Conservation (phyloP, 331 rosid genomes). For the Spiraea crenata region DNA sequence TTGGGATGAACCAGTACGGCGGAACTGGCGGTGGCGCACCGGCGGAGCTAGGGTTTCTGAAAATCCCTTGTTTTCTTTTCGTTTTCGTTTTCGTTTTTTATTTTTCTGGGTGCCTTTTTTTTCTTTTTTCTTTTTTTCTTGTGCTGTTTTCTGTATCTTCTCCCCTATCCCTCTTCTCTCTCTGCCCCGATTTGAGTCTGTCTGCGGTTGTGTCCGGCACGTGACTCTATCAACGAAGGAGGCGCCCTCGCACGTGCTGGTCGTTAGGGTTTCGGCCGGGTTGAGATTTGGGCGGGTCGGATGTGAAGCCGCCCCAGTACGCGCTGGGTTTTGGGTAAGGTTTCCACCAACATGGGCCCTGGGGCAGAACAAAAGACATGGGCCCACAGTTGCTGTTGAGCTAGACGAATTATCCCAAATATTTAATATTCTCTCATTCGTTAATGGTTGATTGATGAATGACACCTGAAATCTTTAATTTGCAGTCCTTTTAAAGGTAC, state of each 20-base stretch:
- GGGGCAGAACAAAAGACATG: too few relatives aligned
- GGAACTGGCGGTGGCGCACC: neutral
- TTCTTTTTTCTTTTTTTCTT: too few relatives aligned
- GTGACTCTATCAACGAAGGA: slow-evolving; percentile 49
- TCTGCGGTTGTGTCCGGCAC: slow-evolving; percentile 49
- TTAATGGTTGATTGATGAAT: too few relatives aligned
- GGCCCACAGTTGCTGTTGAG: too few relatives aligned
- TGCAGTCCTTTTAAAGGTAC: too few relatives aligned
- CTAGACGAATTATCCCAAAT: too few relatives aligned
- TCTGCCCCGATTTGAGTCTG: slow-evolving; percentile 24
- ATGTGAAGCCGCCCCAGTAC: too few relatives aligned
- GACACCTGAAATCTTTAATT: too few relatives aligned
- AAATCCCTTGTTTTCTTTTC: neutral
- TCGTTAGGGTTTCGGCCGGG: slow-evolving; percentile 30
- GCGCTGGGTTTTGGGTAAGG: too few relatives aligned
- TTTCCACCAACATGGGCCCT: too few relatives aligned
- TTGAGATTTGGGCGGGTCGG: neutral
- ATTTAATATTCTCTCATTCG: too few relatives aligned
- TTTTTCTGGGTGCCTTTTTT: too few relatives aligned
- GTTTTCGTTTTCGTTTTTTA: neutral
- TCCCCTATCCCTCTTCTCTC: neutral
- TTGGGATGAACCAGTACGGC: neutral
- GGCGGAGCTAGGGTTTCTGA: slow-evolving; percentile 49
- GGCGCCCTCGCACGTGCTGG: slow-evolving; percentile 49
- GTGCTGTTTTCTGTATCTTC: neutral